Evolutionary conservation across 2,329 filamentous ascomycete species (phyloP).

Genomic region (Coniochaeta sp.): DNA sequence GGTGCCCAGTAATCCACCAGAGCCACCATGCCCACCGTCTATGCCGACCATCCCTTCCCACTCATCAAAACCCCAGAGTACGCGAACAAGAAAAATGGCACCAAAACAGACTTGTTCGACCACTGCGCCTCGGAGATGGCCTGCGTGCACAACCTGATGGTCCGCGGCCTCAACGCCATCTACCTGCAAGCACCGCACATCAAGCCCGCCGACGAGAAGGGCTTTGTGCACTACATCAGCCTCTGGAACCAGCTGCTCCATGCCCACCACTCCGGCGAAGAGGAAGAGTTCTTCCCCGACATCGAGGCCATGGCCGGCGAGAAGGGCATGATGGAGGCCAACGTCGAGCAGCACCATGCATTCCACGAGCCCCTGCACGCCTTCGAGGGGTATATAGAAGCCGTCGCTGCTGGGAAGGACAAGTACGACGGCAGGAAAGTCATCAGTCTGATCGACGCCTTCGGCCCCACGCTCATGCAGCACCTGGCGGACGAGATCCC

Average conservation of each 20-base stretch:
- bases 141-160: conserved; percentile 24
- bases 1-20: neutral
- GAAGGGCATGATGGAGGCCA: conserved; percentile 30
- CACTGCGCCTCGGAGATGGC: conserved; percentile 22
- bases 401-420: conserved; percentile 12
- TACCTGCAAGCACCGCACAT: conserved; percentile 29
- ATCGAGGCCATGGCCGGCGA: conserved; percentile 26
- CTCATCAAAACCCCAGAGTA: conserved; percentile 10
- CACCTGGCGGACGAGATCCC: conserved; percentile 26
- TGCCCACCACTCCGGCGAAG: conserved; percentile 31
- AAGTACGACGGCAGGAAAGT: conserved; percentile 20
- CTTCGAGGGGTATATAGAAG: conserved; percentile 19
- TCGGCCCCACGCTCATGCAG: conserved; percentile 17
- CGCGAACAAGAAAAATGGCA: conserved; percentile 2
- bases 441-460: conserved; percentile 20
- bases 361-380: conserved; percentile 25
- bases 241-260: conserved; percentile 24
- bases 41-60: conserved; percentile 19
- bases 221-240: conserved; percentile 24
- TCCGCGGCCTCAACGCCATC: conserved; percentile 29
- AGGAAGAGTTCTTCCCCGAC: conserved; percentile 28
- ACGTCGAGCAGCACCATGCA: conserved; percentile 30
- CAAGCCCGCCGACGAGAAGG: conserved; percentile 21
- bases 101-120: conserved; percentile 16
- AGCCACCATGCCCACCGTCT: conserved; percentile 15